A percentile compares a stretch with the other conserved stretches of the same genome.
phyloP scores from a whole-genome alignment of 2,329 filamentous ascomycete genomes.

The Elsinoe arachidis region DNA sequence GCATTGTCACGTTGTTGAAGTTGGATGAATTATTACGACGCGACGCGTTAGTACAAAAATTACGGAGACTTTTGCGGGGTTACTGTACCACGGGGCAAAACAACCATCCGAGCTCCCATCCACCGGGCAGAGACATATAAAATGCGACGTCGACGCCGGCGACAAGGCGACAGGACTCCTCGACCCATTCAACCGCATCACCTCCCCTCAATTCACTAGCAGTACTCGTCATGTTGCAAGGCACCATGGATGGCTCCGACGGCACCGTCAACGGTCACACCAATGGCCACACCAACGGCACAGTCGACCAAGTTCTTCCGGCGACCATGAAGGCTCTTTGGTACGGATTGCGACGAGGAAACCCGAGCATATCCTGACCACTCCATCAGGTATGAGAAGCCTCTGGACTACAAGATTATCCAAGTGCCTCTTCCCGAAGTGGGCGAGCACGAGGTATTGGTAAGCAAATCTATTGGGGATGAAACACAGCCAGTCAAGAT shows the following conservation, averaged over 20 bases:
- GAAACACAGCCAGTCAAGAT: background rate
- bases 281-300: conserved; percentile 1
- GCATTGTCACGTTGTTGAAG: too few relatives aligned
- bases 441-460: conserved; percentile 14
- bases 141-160: background rate
- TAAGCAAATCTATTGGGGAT: conserved; percentile 5
- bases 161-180: background rate
- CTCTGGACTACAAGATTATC: conserved; percentile 13
- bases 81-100: conserved; percentile 2
- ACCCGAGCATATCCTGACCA: background rate
- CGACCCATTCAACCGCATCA: background rate
- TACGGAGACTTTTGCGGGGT: too few relatives aligned
- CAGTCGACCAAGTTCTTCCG: background rate
- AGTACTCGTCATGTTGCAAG: conserved; percentile 6
- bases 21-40: too few relatives aligned
- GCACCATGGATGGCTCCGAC: conserved; percentile 8
- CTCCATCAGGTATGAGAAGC: conserved; percentile 11
- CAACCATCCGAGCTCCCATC: conserved; percentile 3
- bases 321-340: conserved; percentile 13
- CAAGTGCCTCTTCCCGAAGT: conserved; percentile 13
- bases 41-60: too few relatives aligned
- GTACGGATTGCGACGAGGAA: background rate
- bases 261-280: background rate
- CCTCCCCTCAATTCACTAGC: background rate
- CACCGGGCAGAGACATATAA: background rate